Evolutionary conservation across 352 stramenopile genomes (phyloP), one percentile per base, ranked within the genome.

Genomic region (Phytophthora multivora): DNA sequence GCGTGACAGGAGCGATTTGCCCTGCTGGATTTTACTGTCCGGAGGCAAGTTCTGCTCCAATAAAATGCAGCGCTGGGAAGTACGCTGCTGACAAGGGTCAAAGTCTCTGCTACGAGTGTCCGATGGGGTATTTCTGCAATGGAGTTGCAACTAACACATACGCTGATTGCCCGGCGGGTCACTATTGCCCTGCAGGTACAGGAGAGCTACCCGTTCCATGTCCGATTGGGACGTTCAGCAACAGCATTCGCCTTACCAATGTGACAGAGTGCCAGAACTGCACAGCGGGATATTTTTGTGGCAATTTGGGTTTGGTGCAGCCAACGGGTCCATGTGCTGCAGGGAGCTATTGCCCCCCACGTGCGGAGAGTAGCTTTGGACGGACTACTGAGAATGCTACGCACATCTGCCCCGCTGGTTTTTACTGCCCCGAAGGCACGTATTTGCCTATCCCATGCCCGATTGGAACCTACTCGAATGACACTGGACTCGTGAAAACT

Each of bases 371-470:
- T 48, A 51, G 58, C 1, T 87, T 82, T 41, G 77, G 75, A 0
- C 80, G 65, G 48, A 86, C 56, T 23, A 35, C 26, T 7, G 52
- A 48, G 1, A 81, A 73, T 15, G 63, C 63, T 9, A 83, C 64
- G 0, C 75, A 77, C n/a, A 45, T 67, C 7, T 97, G 90, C 68
- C 74, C 86, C 13, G 42, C 39, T 5, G 93, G 93, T 4, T 56
- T 66, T 0, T 97, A 91, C 48, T 98, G 92, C 38, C 75, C 77
- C 1, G 58, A 84, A 60, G 83, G 73, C n/a, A 93, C 90, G 2
- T 80, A 84, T 10, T 39, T 81, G 0, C 86, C 90, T 1, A 50
- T 70, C 26, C 69, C 75, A 10, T 96, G 87, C 41, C 78, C 81
- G 0, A 51, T 66, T 58, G 83, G 86, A 11, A 82, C 82, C 0